Evolutionary conservation across 1,284 basidiomycete species (phyloP), one percentile per base, ranked within the genome.

Genomic region (Malassezia japonica): DNA sequence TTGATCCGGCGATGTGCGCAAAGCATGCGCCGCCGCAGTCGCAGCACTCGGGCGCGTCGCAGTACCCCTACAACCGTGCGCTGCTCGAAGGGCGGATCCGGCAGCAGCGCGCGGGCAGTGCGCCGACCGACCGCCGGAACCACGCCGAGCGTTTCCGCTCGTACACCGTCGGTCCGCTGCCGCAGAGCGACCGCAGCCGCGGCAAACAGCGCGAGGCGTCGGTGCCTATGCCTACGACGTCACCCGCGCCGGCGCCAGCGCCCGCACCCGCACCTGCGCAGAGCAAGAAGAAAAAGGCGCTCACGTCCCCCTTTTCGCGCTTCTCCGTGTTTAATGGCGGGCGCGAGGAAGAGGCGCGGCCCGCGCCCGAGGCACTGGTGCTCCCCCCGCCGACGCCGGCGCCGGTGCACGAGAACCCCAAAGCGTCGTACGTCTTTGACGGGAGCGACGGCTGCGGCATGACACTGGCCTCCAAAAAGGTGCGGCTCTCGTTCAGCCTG

Each of bases 401-500:
- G 31, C n/a, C 46, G 3, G 32, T 12, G 32, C 29, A 37, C 1
- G 56, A 60, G 10, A 49, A 54, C 33, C 53, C 61, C 1, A 55
- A 64, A 20, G 70, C 70, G 6, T 65, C 65, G 6, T 72, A 72
- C 37, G 56, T 55, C 23, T 71, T 72, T 44, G 51, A 60, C 0
- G 70, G 70, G 15, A 56, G 64, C 32, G 70, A 72, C 28, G 66
- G 65, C 2, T 48, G 60, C 32, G 70, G 70, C 6, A 61, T 72
- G 12, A 59, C 63, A 40, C 56, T 72, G 15, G 60, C 57, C 4
- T 54, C 60, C 32, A 66, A 67, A 12, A 55, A 67, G 16, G 61
- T 68, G 3, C 59, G 68, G 4, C 67, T 72, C 60, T 70, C 68
- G 25, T 62, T 72, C 57, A 72, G 68, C 36, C 51, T 72, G 24